Evolutionary conservation across 2,329 filamentous ascomycete species (phyloP), one percentile per base, ranked within the genome.

Genomic region (Samsoniella hepiali): DNA sequence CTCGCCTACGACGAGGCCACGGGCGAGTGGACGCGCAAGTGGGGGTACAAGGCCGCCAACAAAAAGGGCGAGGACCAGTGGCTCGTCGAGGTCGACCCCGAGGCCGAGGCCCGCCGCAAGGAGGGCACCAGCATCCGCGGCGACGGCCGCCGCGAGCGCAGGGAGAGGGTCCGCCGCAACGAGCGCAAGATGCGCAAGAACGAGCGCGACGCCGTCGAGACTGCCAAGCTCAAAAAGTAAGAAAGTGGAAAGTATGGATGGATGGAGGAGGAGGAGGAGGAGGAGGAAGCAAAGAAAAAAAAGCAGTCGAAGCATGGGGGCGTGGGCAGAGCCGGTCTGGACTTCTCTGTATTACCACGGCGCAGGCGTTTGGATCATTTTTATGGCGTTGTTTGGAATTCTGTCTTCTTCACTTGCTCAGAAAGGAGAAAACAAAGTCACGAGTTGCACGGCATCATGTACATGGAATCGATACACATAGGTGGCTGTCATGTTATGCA

Each of bases 1-100:
- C 79, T 93, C 70, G 87, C 89, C 63, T 98, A 89, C 76, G 92
- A 98, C 76, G 91, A 96, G 77, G 87, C 83, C 64, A 90, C 81
- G 38, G 90, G 91, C 68, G 91, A 95, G 75, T 98, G 93, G 92
- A 90, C 92, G 73, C 89, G 91, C 67, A 93, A 93, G 77, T 99
- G 94, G 92, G 95, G 95, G 0, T 97, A 95, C 80, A 90, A 94
- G 80, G 93, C 90, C 65, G 88, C 91, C 75, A 95, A 95, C 77
- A 94, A 95, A 82, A 87, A 88, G 66, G 89, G 86, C 27, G 89
- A 96, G 77, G 82, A 87, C 67, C 88, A 96, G 72, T 96, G 93
- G 91, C 81, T 97, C 69, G 91, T 97, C 64, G 95, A 98, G 84
- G 88, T 99, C 61, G 90, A 97, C 73, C 86, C 89, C 75, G 86